Conservation (phyloP, 2,329 filamentous ascomycete species). For the Claviceps sp. region DNA sequence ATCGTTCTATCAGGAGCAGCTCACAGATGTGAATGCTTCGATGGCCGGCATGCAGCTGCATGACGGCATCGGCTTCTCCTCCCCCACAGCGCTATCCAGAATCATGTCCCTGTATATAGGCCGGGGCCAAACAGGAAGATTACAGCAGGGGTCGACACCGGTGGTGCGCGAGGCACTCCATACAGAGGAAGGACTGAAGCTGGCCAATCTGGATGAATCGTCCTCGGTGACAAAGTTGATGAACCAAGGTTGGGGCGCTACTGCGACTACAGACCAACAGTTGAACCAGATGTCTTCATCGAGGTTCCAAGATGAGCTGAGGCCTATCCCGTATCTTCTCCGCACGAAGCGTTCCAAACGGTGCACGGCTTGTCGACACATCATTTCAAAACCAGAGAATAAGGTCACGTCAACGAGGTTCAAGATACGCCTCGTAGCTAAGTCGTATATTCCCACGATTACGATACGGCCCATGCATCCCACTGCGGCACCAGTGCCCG, state of each 20-base stretch:
- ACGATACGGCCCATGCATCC: conserved; percentile 51
- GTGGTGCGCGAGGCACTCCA: conserved; percentile 70
- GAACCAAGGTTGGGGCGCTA: conserved; percentile 48
- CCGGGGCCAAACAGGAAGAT: conserved; percentile 46
- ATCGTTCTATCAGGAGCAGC: conserved; percentile 69
- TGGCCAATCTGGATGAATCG: conserved; percentile 48
- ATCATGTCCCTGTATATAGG: conserved; percentile 86
- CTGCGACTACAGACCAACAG: conserved; percentile 36
- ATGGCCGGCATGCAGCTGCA: conserved; percentile 30
- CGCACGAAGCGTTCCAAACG: conserved; percentile 90
- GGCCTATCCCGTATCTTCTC: conserved; percentile 69
- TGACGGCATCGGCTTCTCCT: conserved; percentile 43
- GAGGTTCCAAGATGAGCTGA: conserved; percentile 59
- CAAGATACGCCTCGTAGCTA: conserved; percentile 81
- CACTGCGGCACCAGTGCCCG: conserved; percentile 20
- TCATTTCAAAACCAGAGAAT: conserved; percentile 84
- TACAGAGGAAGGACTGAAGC: conserved; percentile 56
- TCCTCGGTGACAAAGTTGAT: conserved; percentile 46
- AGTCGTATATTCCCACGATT: conserved; percentile 76
- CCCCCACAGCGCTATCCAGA: conserved; percentile 68
- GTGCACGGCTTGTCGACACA: conserved; percentile 84
- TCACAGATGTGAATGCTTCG: conserved; percentile 46
- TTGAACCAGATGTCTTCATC: conserved; percentile 37
- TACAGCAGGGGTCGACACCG: conserved; percentile 51
- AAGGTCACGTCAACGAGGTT: conserved; percentile 84